phyloP scores from a whole-genome alignment of 345 rosid species.

The Sonneratia caseolaris region DNA sequence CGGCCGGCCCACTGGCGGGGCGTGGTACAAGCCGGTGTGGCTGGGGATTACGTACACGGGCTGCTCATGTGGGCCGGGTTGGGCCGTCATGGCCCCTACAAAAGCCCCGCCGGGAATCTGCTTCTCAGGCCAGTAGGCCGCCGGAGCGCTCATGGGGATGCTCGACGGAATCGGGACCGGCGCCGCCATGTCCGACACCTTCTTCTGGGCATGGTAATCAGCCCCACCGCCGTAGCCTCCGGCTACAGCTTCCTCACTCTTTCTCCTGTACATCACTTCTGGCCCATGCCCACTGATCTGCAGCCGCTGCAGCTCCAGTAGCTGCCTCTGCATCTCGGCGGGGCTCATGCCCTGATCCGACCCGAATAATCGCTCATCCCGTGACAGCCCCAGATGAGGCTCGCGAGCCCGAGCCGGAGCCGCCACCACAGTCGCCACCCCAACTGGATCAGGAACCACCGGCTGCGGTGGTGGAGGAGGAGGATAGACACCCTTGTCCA shows the following conservation, averaged over 20 bases:
- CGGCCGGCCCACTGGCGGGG: conserved; percentile 37
- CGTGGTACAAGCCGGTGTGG: conserved; percentile 31
- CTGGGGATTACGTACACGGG: conserved; percentile 51
- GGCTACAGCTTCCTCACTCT: conserved; percentile 28
- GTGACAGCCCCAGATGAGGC: conserved; percentile 20
- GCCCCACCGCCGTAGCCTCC: conserved; percentile 32
- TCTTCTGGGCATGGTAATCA: conserved; percentile 36
- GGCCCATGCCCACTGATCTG: conserved; percentile 50
- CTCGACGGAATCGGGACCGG: conserved; percentile 19
- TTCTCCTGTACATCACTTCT: conserved; percentile 37
- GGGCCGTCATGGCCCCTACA: conserved; percentile 27
- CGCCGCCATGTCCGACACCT: conserved; percentile 26
- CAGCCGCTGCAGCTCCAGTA: conserved; percentile 70
- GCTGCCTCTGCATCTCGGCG: conserved; percentile 44
- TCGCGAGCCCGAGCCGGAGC: conserved; percentile 8
- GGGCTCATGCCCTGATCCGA: conserved; percentile 38
- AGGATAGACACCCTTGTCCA: conserved; percentile 42
- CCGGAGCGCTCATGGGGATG: conserved; percentile 19
- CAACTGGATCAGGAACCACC: conserved; percentile 8
- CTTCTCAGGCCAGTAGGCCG: conserved; percentile 53
- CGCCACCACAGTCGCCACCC: no score
- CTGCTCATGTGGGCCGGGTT: conserved; percentile 35
- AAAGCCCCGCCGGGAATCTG: conserved; percentile 38
- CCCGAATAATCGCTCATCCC: conserved; percentile 29
- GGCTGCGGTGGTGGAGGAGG: conserved; percentile 11